Conservation (phyloP, 306 rosid genomes). For the Herpetospermum pedunculosum region DNA sequence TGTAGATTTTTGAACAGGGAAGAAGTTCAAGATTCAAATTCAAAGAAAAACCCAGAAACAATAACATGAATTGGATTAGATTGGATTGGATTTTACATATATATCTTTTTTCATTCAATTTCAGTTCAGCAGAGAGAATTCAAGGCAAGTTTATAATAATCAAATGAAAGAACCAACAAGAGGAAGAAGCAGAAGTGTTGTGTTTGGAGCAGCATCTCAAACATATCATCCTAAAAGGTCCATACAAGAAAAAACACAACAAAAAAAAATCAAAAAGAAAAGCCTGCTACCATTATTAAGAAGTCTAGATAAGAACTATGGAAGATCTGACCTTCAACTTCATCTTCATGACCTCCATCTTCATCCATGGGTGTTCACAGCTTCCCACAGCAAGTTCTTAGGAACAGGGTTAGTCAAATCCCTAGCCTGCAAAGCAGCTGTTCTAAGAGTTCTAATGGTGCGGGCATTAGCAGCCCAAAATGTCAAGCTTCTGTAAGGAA, state of each 20-base stretch:
- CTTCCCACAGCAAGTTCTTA: conserved; percentile 41
- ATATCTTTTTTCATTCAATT: background rate
- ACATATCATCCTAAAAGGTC: background rate
- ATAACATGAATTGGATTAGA: background rate
- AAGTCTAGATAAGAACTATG: background rate
- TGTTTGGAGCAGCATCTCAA: background rate
- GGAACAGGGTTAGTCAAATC: conserved; percentile 26
- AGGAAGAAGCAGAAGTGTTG: background rate
- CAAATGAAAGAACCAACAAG: background rate
- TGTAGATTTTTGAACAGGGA: background rate
- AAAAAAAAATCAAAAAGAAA: background rate
- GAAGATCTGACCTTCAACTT: background rate
- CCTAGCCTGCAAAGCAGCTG: conserved; percentile 40
- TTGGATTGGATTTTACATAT: background rate
- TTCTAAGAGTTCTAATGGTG: conserved; percentile 25
- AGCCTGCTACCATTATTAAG: background rate
- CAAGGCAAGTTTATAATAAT: background rate
- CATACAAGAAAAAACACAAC: background rate
- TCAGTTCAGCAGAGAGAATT: background rate
- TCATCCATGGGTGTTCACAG: conserved; percentile 40
- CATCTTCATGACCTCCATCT: background rate
- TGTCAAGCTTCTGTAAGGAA: conserved; percentile 36
- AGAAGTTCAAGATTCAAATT: background rate
- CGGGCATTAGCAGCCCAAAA: conserved; percentile 34
- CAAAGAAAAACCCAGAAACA: background rate